Evolutionary conservation across 2,329 filamentous ascomycete species (phyloP), one percentile per base, ranked within the genome.

Genomic region (Apiospora aurea): DNA sequence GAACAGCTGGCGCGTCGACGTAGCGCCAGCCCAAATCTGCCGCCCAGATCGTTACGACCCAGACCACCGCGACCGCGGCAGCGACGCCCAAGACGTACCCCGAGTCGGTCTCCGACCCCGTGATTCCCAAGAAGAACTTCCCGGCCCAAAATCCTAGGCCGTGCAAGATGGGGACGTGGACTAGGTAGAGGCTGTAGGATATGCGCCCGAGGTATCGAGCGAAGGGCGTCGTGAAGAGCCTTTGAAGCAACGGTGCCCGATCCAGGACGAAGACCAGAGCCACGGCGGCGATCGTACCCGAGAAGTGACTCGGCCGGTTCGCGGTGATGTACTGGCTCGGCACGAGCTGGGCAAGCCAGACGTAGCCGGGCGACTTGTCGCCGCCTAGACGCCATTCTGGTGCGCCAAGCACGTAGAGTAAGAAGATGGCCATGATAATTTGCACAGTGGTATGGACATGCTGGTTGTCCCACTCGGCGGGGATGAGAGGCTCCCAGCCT

Each of bases 161-260:
- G 13, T 78, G 73, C 41, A 78, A 70, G 16, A 80, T 74, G 6
- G 74, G 67, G 38, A 76, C 74, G 47, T 80, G 78, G 4, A 79
- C 75, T 2, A 80, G 69, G 47, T 79, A 80, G 10, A 80, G 74
- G 18, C 76, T 79, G n/a, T 78, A 73, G 41, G 78, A 71, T 16
- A 80, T 74, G 11, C 75, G 75, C 14, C 78, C 79, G 13, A 80
- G 75, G 46, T 79, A 80, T 70, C 76, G 76, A n/a, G 76, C 75
- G 7, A 79, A 71, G 7, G 71, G 64, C 4, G 74, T 77, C 5
- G 76, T 82, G 72, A 81, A 81, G 6, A 75, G 72, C 11, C 72
- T 61, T 70, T 80, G 79, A 21, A 82, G 53, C 11, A 74, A 72
- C 0, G 67, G 72, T 2, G 73, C 44, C 1, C 73, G 71, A 24